A percentile compares a stretch with the other conserved stretches of the same genome.
Evolutionary conservation across 768 basidiomycete genomes (phyloP).

Genomic region (Hericium rajendrae): DNA sequence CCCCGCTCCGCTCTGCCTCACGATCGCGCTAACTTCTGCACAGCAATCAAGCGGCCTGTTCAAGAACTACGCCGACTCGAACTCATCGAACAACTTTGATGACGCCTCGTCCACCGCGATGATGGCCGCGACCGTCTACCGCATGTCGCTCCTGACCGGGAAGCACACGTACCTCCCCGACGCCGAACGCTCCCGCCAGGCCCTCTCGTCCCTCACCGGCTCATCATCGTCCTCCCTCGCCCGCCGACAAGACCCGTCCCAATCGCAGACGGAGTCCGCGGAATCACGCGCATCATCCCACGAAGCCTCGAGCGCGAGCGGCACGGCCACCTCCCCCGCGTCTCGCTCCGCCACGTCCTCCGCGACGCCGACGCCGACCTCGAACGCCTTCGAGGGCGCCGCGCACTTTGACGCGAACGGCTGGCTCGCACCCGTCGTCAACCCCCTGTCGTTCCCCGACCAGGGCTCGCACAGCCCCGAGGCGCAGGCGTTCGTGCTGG

Average conservation of each 20-base stretch:
- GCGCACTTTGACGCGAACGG: slow-evolving; percentile 48
- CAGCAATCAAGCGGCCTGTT: slow-evolving; percentile 45
- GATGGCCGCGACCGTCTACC: slow-evolving; percentile 68
- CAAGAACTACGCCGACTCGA: slow-evolving; percentile 60
- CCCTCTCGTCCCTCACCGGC: slow-evolving; percentile 16
- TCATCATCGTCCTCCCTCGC: not conserved
- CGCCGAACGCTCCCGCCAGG: slow-evolving; percentile 47
- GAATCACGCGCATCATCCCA: slow-evolving; percentile 1
- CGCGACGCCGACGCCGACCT: not conserved
- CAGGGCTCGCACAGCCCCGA: slow-evolving; percentile 58
- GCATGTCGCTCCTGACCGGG: slow-evolving; percentile 46
- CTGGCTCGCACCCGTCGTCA: slow-evolving; percentile 66
- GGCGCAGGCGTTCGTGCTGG: slow-evolving; percentile 68
- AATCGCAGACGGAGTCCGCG: not conserved
- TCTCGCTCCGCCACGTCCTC: not conserved
- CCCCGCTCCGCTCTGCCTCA: not conserved
- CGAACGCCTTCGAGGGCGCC: slow-evolving; percentile 13
- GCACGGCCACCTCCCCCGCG: not conserved
- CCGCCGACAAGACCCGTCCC: slow-evolving; percentile 10
- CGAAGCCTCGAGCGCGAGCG: not conserved
- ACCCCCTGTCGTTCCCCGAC: slow-evolving; percentile 47
- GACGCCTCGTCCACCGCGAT: slow-evolving; percentile 70
- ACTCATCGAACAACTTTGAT: slow-evolving; percentile 41
- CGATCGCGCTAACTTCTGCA: slow-evolving; percentile 5
- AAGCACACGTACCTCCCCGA: slow-evolving; percentile 40